Evolutionary conservation across 176 grass and related monocot genomes (phyloP).

Genomic region (Puya raimondii): DNA sequence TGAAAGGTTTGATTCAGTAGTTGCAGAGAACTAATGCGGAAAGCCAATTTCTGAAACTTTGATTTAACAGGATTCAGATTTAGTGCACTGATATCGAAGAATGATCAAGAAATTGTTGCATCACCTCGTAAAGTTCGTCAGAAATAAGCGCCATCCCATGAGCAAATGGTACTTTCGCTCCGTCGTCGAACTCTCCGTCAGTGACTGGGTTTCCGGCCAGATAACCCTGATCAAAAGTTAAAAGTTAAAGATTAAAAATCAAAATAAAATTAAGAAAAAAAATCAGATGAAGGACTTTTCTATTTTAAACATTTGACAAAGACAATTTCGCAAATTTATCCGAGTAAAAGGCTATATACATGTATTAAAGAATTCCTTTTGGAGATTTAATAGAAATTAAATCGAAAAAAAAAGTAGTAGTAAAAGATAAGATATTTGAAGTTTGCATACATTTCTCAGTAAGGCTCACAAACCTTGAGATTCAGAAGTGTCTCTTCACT

Average conservation of each 20-base stretch:
- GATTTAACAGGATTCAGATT: no score
- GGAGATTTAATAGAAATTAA: no score
- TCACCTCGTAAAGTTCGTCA: constrained; percentile 54
- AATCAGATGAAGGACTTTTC: background rate
- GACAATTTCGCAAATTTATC: no score
- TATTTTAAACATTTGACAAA: no score
- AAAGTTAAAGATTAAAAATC: background rate
- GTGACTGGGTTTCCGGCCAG: constrained; percentile 50
- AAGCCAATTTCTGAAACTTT: no score
- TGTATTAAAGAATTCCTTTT: no score
- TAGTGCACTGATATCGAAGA: background rate
- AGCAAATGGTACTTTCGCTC: constrained; percentile 34
- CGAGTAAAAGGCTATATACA: no score
- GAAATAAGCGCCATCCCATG: constrained; percentile 63
- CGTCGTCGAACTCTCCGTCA: constrained; percentile 27
- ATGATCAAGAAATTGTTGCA: background rate
- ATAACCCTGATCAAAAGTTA: constrained; percentile 38
- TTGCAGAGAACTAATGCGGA: no score
- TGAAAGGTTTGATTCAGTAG: no score
- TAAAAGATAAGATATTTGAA: background rate
- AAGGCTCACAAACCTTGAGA: constrained; percentile 34
- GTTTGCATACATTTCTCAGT: background rate
- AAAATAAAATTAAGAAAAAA: background rate
- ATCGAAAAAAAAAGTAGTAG: background rate
- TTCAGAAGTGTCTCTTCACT: constrained; percentile 21